Evolutionary conservation across 2,329 filamentous ascomycete genomes (phyloP), one percentile per base, ranked within the genome.

Genomic region (Sporothrix humicola): DNA sequence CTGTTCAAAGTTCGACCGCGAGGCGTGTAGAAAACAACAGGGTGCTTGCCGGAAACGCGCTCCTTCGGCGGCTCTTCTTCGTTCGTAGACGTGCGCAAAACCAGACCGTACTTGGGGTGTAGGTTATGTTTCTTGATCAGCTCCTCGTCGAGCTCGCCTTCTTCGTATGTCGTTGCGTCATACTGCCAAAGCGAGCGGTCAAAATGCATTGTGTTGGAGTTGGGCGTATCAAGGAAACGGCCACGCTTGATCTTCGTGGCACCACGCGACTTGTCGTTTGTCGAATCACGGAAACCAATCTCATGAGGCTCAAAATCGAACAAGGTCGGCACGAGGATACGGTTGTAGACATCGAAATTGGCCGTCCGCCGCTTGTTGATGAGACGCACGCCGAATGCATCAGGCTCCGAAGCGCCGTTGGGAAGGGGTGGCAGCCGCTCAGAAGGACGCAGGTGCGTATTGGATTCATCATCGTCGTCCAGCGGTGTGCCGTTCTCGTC

Each of bases 211-310:
- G 83, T 84, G 73, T 84, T 85, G 61, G 85, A 85, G 77, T 88
- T 87, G 52, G 88, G 87, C 42, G 83, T 85, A 75, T 86, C 83
- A 65, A 88, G 81, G 76, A 85, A 89, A 78, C 84, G 86, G 77
- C 87, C 87, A 69, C 87, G 83, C 74, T 86, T 85, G 15, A 84
- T 83, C 76, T 83, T 84, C 48, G 85, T 88, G 65, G 87, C 86
- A 26, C 86, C 86, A 73, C 87, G 86, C 74, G 83, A 83, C 44
- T 85, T 84, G 76, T 88, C 86, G 74, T 90, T 90, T 74, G 84
- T 84, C 3, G 87, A 88, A 77, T 90, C 88, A 26, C 86, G 84
- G 79, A 88, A 90, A 15, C 88, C 88, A 74, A 90, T 90, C 77
- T 90, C 87, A 73, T 85, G 82, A 9, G 85, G 81, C 52, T 86